Evolutionary conservation across 2,329 filamentous ascomycete genomes (phyloP).

Genomic region (Xylaria sp.): DNA sequence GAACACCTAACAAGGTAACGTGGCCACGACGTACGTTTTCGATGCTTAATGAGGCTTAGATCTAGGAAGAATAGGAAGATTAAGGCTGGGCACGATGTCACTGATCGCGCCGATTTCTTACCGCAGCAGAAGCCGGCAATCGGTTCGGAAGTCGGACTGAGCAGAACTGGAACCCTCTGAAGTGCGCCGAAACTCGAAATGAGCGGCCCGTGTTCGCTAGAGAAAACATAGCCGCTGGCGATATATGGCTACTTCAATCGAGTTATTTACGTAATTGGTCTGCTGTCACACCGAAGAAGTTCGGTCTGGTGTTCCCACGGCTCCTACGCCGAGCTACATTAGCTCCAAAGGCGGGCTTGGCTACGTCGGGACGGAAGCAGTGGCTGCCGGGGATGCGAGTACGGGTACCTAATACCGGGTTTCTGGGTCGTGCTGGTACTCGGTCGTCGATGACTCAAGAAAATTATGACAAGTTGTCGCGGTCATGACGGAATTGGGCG

Average conservation of each 20-base stretch:
- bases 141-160: constrained; percentile 21
- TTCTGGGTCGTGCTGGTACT: not conserved
- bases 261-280: constrained; percentile 26
- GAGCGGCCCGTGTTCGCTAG: not conserved
- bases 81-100: not conserved
- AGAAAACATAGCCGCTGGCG: not conserved
- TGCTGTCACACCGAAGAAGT: not conserved
- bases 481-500: not conserved
- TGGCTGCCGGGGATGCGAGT: constrained; percentile 8
- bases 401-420: not conserved
- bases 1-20: not conserved
- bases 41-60: constrained; percentile 1
- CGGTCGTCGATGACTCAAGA: not conserved
- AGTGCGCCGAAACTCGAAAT: not conserved
- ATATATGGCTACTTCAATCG: not conserved
- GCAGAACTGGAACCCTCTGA: not conserved
- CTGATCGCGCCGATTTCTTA: not conserved
- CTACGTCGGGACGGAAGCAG: constrained; percentile 11
- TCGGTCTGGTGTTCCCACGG: constrained; percentile 3
- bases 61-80: not conserved
- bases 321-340: constrained; percentile 4
- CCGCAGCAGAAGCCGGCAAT: constrained; percentile 9
- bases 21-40: not conserved
- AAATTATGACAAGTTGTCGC: not conserved
- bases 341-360: constrained; percentile 8